These are phyloP conservation scores for bread wheat (Triticum aestivum) DNA, from an alignment of 176 grass and related monocot genomes.

Conservation along the genomic window DNA sequence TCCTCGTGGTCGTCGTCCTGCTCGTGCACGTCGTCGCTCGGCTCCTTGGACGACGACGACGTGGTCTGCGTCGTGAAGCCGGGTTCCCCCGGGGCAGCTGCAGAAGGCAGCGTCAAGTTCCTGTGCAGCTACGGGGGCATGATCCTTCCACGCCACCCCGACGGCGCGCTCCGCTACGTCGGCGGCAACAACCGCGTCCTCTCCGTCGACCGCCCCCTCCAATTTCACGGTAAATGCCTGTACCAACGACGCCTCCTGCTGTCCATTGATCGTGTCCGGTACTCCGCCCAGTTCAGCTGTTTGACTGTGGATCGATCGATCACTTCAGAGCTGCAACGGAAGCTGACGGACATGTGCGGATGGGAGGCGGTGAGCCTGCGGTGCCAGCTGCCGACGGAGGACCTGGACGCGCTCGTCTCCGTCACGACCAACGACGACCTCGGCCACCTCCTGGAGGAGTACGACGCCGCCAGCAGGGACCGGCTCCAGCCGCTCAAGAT, in stretches of 20 bases:
- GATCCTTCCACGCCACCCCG: constrained; percentile 69
- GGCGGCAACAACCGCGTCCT: constrained; percentile 78
- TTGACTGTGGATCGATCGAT: not conserved
- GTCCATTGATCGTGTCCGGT: not conserved
- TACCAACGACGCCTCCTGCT: not conserved
- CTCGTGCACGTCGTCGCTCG: constrained; percentile 30
- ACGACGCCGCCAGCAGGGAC: constrained; percentile 46
- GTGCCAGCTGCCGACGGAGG: constrained; percentile 84
- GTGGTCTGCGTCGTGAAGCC: not conserved
- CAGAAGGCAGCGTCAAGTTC: constrained; percentile 50
- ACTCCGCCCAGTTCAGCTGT: not conserved
- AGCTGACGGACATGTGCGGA: constrained; percentile 67
- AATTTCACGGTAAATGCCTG: constrained; percentile 43
- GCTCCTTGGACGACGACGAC: constrained; percentile 24
- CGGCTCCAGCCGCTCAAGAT: constrained; percentile 47
- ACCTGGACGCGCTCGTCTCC: constrained; percentile 80
- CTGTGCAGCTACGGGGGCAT: constrained; percentile 79
- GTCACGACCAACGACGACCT: constrained; percentile 72
- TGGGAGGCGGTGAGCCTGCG: constrained; percentile 44
- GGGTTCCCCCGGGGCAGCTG: not conserved
- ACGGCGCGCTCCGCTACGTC: constrained; percentile 77
- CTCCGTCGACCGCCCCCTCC: constrained; percentile 48
- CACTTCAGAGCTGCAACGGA: constrained; percentile 51
- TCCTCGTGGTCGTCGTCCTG: constrained; percentile 37
- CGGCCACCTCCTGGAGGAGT: constrained; percentile 57